Base-by-base conservation (phyloP, 2,329 filamentous ascomycete species). In the Colletotrichum echinochloae region DNA sequence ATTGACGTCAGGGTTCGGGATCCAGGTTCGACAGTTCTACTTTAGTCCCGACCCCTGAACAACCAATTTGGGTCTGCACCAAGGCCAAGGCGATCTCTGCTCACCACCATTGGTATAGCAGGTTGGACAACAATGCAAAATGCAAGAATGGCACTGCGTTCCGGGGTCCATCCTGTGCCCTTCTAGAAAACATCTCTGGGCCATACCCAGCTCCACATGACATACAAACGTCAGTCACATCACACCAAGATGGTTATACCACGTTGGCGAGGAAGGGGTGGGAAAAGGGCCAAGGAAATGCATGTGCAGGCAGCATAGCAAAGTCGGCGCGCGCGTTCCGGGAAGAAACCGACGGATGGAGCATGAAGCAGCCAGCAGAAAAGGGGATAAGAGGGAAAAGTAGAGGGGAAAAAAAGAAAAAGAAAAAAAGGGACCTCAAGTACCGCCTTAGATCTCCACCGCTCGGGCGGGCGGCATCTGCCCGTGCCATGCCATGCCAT, bases 1-100 rank as follows among this genome's bases (percentile, higher is more conserved):
- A 71, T 68, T 71, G 68, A 71, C 68, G 68, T 71, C 68, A 71
- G 52, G 64, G 41, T 33, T 49, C 28, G 51, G 35, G 23, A 52
- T 51, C 37, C 60, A 39, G 30, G 30, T 30, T 23, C 33, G 12
- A n/a, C 28, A 48, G 28, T 20, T 35, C 41, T 23, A 8, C 35
- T 26, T 44, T 11, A 23, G 37, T 39, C 26, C 39, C 39, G 26
- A 44, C 55, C 26, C 18, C 23, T 39, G 26, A 30, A 20, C 26
- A 16, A 6, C 8, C 30, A 33, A 8, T 33, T 33, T n/a, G n/a
- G n/a, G n/a, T n/a, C n/a, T n/a, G n/a, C n/a, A n/a, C n/a, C n/a
- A n/a, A n/a, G n/a, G n/a, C n/a, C n/a, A n/a, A n/a, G n/a, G n/a
- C n/a, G n/a, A n/a, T n/a, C n/a, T n/a, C n/a, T n/a, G n/a, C n/a